phyloP scores from a whole-genome alignment of 768 basidiomycete genomes.

The Mycena alexandri region DNA sequence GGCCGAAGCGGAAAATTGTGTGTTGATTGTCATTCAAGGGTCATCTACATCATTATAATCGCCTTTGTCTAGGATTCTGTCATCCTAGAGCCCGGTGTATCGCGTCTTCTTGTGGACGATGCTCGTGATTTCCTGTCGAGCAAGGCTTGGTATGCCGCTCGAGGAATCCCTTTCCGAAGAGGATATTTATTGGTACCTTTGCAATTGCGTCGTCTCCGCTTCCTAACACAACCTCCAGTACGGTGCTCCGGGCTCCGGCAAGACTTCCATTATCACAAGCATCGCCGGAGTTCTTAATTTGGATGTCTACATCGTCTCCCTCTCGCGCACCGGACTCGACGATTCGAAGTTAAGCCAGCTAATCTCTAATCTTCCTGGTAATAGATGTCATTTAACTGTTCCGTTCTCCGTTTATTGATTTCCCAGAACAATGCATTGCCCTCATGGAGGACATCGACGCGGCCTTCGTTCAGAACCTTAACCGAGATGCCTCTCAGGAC shows the following conservation, averaged over 20 bases:
- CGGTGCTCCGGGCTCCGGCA: conserved; percentile 82
- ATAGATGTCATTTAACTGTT: conserved; percentile 5
- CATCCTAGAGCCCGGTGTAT: conserved; percentile 78
- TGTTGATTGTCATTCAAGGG: neutral
- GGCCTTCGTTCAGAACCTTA: conserved; percentile 67
- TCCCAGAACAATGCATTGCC: conserved; percentile 70
- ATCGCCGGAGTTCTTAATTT: conserved; percentile 82
- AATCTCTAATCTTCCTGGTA: conserved; percentile 69
- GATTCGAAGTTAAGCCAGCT: conserved; percentile 69
- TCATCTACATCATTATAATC: neutral
- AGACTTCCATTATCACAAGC: conserved; percentile 81
- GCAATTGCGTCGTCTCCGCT: neutral
- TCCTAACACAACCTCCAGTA: conserved; percentile 53
- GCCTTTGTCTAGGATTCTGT: conserved; percentile 59
- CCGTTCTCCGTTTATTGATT: neutral
- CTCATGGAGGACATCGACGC: conserved; percentile 90
- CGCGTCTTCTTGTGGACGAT: conserved; percentile 74
- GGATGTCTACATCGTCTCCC: conserved; percentile 78
- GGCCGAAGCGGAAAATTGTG: conserved; percentile 71
- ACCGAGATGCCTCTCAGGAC: conserved; percentile 48
- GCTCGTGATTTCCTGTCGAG: conserved; percentile 77
- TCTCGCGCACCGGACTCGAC: conserved; percentile 74
- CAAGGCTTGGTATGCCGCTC: conserved; percentile 78
- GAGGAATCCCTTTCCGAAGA: conserved; percentile 86
- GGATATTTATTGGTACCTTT: conserved; percentile 72